Conservation (phyloP, 2,329 filamentous ascomycete species). For the Talaromyces marneffei region DNA sequence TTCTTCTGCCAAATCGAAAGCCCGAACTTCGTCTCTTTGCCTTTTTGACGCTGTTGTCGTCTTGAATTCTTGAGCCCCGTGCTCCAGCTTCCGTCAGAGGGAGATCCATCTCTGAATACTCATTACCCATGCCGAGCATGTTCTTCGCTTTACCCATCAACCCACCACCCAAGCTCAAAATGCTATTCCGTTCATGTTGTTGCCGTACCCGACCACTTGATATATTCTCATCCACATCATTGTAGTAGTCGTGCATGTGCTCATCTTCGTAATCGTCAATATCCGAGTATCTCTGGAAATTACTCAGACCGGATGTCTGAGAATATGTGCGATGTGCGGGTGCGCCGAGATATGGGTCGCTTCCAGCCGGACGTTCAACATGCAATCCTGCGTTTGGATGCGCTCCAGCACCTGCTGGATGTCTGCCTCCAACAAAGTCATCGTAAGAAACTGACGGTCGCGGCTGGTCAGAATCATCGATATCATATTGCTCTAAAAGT, state of each 20-base stretch:
- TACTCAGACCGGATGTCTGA: constrained; percentile 75
- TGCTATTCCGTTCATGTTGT: constrained; percentile 77
- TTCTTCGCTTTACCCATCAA: constrained; percentile 83
- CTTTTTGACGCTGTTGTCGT: constrained; percentile 39
- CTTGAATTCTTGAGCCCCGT: constrained; percentile 30
- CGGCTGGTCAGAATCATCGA: constrained; percentile 58
- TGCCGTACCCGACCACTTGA: constrained; percentile 46
- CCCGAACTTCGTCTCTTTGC: constrained; percentile 55
- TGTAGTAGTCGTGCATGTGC: constrained; percentile 64
- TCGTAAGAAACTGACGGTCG: constrained; percentile 90
- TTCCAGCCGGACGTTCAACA: constrained; percentile 28
- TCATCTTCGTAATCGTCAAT: constrained; percentile 78
- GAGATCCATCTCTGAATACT: constrained; percentile 97
- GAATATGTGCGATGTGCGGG: constrained; percentile 49
- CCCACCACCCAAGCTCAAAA: constrained; percentile 79
- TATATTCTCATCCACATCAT: constrained; percentile 55
- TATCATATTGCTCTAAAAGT: constrained; percentile 67
- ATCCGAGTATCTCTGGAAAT: constrained; percentile 90
- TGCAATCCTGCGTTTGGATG: constrained; percentile 30
- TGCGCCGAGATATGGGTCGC: constrained; percentile 34
- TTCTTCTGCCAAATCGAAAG: constrained; percentile 84
- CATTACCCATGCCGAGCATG: constrained; percentile 75
- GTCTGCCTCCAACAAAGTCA: constrained; percentile 74
- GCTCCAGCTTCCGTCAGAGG: constrained; percentile 75
- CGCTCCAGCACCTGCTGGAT: constrained; percentile 39